These are phyloP conservation scores for Ceratocystis colombiana DNA, from an alignment of 2,329 filamentous ascomycete genomes.

Conservation along the genomic window DNA sequence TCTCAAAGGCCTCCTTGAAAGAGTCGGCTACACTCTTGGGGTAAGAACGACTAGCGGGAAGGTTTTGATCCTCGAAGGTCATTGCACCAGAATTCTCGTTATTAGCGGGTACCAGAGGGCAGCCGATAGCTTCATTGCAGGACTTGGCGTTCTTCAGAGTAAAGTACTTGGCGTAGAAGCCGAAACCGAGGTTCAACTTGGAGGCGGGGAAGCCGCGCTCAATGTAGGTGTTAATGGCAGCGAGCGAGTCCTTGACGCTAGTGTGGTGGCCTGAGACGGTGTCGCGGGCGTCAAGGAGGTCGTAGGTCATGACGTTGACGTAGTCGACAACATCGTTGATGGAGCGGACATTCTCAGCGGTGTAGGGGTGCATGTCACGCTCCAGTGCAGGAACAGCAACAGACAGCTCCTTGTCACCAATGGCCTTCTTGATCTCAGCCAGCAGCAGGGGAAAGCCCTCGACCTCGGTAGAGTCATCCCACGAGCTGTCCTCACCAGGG, in stretches of 20 bases:
- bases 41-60: not conserved
- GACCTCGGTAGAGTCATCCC: no score
- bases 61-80: not conserved
- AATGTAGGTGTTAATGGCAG: conserved; percentile 50
- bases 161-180: conserved; percentile 58
- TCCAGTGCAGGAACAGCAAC: conserved; percentile 57
- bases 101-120: conserved; percentile 44
- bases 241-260: conserved; percentile 45
- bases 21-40: conserved; percentile 33
- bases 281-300: conserved; percentile 60
- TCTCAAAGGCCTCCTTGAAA: conserved; percentile 39
- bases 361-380: conserved; percentile 59
- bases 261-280: conserved; percentile 54
- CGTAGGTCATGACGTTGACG: conserved; percentile 60
- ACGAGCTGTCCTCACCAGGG: no score
- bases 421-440: conserved; percentile 31
- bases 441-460: no score
- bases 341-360: conserved; percentile 44
- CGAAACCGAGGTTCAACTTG: conserved; percentile 53
- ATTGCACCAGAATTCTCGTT: conserved; percentile 28
- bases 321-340: conserved; percentile 55
- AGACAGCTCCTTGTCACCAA: conserved; percentile 49
- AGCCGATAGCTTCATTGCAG: conserved; percentile 40
- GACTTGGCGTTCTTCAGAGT: conserved; percentile 37
- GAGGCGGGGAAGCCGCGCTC: conserved; percentile 41